phyloP scores from a whole-genome alignment of 78 protist species.

The Protostelium mycophagum region DNA sequence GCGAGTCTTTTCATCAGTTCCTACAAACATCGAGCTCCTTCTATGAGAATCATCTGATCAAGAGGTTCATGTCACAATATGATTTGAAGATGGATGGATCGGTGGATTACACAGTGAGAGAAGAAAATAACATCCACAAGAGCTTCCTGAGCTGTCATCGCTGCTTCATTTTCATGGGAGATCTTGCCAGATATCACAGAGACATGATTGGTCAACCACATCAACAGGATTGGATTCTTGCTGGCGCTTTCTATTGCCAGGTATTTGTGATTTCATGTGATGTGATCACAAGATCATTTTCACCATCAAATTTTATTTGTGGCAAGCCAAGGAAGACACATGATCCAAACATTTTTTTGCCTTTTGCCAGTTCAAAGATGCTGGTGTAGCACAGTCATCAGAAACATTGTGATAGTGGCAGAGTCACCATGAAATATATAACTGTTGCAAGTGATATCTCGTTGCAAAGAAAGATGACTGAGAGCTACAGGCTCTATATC shows the following conservation, averaged over 20 bases:
- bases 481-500: not conserved
- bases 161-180: slow-evolving; percentile 4
- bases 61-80: too few relatives aligned
- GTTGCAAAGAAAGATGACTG: not conserved
- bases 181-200: not conserved
- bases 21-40: not conserved
- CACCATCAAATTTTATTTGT: too few relatives aligned
- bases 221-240: not conserved
- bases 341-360: too few relatives aligned
- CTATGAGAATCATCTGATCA: not conserved
- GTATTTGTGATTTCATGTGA: too few relatives aligned
- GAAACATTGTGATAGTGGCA: too few relatives aligned
- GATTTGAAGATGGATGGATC: not conserved
- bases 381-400: too few relatives aligned
- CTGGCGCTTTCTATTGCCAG: not conserved
- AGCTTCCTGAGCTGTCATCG: not conserved
- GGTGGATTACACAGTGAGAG: not conserved
- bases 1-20: not conserved
- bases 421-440: too few relatives aligned
- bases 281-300: too few relatives aligned
- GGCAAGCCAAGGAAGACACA: too few relatives aligned
- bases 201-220: not conserved
- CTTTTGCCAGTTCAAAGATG: too few relatives aligned
- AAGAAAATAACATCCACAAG: not conserved
- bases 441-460: too few relatives aligned